These are phyloP conservation scores for Seiridium cupressi DNA, from an alignment of 2,329 filamentous ascomycete genomes.

Conservation along the genomic window DNA sequence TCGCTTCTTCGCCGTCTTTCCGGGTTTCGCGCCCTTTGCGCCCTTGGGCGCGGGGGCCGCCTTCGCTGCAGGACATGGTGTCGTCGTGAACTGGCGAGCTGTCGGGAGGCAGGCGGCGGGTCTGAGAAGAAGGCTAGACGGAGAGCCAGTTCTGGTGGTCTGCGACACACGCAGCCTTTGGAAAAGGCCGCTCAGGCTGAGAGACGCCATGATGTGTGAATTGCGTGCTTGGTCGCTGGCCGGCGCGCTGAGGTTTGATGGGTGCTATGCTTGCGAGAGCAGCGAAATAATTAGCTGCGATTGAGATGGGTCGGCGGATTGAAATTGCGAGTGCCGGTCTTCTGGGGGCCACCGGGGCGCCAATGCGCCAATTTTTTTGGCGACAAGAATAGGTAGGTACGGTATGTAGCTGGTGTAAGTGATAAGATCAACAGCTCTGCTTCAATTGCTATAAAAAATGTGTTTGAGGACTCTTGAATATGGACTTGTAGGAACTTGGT, in stretches of 20 bases:
- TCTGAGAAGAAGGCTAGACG: neutral
- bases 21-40: neutral
- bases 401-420: too few species aligned
- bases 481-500: too few species aligned
- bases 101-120: neutral
- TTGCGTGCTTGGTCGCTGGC: neutral
- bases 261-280: neutral
- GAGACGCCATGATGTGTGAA: neutral
- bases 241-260: neutral
- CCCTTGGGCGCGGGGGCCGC: neutral
- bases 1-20: slow-evolving; percentile 12
- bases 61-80: neutral
- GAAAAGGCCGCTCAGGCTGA: neutral
- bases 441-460: too few species aligned
- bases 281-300: neutral
- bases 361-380: neutral
- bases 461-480: too few species aligned
- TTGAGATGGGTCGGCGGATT: neutral
- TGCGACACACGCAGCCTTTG: neutral
- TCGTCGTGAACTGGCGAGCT: neutral
- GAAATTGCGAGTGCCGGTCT: neutral
- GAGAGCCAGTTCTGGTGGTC: neutral
- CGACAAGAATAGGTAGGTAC: neutral
- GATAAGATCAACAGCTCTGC: too few species aligned
- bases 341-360: neutral